These are phyloP conservation scores for Aechmea fasciata DNA, from an alignment of 176 grass and related monocot species.

Conservation along the genomic window DNA sequence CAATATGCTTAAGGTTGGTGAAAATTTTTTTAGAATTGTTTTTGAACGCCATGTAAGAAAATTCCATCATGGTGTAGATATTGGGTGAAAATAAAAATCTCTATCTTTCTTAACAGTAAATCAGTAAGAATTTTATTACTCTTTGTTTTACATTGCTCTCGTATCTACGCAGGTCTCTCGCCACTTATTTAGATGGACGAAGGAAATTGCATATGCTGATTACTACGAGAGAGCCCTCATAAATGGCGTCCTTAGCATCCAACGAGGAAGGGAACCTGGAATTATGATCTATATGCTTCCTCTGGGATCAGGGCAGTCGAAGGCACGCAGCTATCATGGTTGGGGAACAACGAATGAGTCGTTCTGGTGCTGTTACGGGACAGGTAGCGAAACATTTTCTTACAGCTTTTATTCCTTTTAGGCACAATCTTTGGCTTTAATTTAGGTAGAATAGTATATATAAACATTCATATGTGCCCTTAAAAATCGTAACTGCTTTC, in stretches of 20 bases:
- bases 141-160: neutral
- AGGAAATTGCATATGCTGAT: constrained; percentile 59
- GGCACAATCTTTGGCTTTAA: neutral
- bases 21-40: neutral
- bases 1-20: constrained; percentile 92
- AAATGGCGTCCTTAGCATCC: constrained; percentile 89
- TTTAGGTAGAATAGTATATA: neutral
- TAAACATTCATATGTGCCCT: neutral
- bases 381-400: constrained; percentile 37
- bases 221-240: constrained; percentile 85
- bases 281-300: constrained; percentile 99
- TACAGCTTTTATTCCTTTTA: neutral
- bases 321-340: constrained; percentile 65
- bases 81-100: no score
- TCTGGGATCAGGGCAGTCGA: constrained; percentile 59
- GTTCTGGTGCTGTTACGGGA: constrained; percentile 98
- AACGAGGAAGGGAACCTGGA: constrained; percentile 83
- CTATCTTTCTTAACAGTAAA: no score
- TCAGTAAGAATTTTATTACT: neutral
- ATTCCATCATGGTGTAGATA: no score
- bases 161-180: constrained; percentile 49
- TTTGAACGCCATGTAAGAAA: no score
- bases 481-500: no score
- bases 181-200: constrained; percentile 93
- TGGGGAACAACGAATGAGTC: constrained; percentile 69